Evolutionary conservation across 148 eudicot species (phyloP), one percentile per base, ranked within the genome.

Genomic region (Fagopyrum esculentum): DNA sequence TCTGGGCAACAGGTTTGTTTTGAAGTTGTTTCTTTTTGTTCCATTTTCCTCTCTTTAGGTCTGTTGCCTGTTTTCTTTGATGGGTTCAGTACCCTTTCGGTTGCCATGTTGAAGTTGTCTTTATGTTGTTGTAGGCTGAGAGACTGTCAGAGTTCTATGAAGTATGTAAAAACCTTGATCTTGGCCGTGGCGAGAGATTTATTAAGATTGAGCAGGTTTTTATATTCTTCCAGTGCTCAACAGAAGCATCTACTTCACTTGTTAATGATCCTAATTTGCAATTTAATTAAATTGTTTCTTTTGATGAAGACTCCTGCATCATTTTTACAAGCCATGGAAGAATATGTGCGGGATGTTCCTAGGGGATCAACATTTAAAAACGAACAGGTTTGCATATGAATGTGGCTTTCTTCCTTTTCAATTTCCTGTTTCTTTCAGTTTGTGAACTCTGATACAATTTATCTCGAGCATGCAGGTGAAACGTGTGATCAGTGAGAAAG

Each of bases 301-400:
- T 72, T 71, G 52, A 54, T 89, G 79, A 79, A 95, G 99, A 96
- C 99, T 16, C 96, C 97, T 74, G 92, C 91, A 70, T 95, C 99
- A 81, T 95, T 95, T 85, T 74, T 95, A 63, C 99, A 90, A 92
- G 89, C 99, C 73, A 95, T 95, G 99, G 97, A 95, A 83, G 97
- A 95, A 78, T 95, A 92, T 76, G 97, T 90, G 47, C 86, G 86
- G 80, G 99, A 95, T 74, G 97, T 94, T 78, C 96, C 97, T 46
- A 85, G 94, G 52, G 88, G 86, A 79, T 95, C 97, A 76, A 82
- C 87, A 49, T 86, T 87, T 80, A 86, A 82, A 74, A 90, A 84
- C 82, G 93, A 92, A 82, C 89, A 86, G 94, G 99, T 90, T 81
- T 52, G 74, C 55, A 47, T 8, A 46, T 71, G 9, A 66, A 40